Conservation (phyloP, 2,329 filamentous ascomycete genomes). For the Arthrobotrys megalospora region DNA sequence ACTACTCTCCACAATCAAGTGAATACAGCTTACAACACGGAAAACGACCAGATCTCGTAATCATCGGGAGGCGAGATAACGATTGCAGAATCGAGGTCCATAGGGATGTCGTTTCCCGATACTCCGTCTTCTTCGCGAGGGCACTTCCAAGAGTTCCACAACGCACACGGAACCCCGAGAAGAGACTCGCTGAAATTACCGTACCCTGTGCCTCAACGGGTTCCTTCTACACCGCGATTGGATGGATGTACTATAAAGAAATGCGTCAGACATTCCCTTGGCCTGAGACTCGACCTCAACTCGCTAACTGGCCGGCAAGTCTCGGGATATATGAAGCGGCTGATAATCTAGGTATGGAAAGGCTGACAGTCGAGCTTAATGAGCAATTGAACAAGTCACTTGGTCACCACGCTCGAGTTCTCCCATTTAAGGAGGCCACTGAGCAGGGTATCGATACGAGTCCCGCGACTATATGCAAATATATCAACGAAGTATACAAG, state of each 20-base stretch:
- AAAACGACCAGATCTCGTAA: neutral
- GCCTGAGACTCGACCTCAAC: neutral
- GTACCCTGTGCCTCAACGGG: neutral
- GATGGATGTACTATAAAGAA: constrained; percentile 11
- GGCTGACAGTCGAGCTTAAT: neutral
- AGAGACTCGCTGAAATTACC: neutral
- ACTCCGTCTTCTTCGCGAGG: neutral
- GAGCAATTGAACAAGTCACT: neutral
- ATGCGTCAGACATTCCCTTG: neutral
- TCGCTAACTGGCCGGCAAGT: neutral
- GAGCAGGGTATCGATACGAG: neutral
- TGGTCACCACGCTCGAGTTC: neutral
- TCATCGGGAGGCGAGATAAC: neutral
- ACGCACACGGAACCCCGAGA: neutral
- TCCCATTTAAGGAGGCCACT: neutral
- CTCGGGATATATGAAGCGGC: neutral
- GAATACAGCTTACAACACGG: neutral
- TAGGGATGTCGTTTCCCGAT: neutral
- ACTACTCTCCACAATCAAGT: neutral
- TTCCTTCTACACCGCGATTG: neutral
- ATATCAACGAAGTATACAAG: neutral
- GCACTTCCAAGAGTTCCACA: neutral
- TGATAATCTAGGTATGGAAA: neutral
- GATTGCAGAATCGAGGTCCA: neutral
- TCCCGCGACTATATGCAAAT: neutral